Base-by-base conservation (phyloP, 495 filamentous ascomycete genomes). In the Podospora pseudopauciseta region DNA sequence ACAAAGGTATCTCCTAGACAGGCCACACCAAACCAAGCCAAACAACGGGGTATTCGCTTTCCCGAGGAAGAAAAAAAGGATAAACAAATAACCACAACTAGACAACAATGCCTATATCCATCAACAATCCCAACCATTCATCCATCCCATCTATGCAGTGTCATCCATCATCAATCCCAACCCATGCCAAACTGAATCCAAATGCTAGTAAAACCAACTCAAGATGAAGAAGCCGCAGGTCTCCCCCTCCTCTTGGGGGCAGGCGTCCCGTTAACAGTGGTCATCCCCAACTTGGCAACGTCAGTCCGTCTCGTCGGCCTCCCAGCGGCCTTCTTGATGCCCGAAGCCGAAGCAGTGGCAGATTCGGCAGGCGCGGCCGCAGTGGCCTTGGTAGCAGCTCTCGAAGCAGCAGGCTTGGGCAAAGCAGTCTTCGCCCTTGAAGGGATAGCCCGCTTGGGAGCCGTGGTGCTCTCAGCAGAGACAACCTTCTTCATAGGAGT, bases 211-310 rank as follows among this genome's bases (percentile, higher is more conserved):
- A 5, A 11, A 5, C 39, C 7, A 11, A 49, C 7, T 49, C 39
- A 49, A 3, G 39, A 49, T 11, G 30, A 19, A 39, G 61, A 67
- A 30, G 55, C 59, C 19, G 65, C 71, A 7, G 56, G 28, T 65
- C 69, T 60, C 15, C 69, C 74, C 58, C 68, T 70, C 16, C 75
- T 67, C 65, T 78, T 79, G 11, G 77, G 77, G 26, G 76, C 76
- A 9, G 77, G 77, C 13, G 76, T 79, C 18, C 77, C 77, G 30
- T 79, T 79, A 4, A 64, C 74, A n/a, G 23, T 23, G 1, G 72
- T 71, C 77, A 79, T 76, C 13, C 74, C 75, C 67, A 79, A 27
- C 57, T 67, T 72, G 28, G 28, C 49, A 34, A 58, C 34, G 49
- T 56, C 63, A 15, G 56, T 60, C 2, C 32, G 23, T 7, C 59